Conservation (phyloP, 2,329 filamentous ascomycete genomes). For the Claviceps spartinae region DNA sequence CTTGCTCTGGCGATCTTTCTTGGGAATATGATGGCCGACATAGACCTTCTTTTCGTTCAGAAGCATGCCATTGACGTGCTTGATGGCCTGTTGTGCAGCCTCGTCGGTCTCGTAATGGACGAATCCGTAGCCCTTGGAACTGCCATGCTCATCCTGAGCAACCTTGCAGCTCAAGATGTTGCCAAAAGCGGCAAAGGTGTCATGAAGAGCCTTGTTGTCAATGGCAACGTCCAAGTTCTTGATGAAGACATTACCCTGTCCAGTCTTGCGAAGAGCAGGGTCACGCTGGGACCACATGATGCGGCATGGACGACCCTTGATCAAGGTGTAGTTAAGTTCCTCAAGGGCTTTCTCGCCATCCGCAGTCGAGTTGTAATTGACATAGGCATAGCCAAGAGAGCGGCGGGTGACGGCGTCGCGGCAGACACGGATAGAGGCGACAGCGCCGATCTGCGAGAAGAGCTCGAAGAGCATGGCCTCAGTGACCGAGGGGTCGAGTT, state of each 20-base stretch:
- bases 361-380: conserved; percentile 97
- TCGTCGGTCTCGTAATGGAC: conserved; percentile 99
- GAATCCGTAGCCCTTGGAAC: conserved; percentile 98
- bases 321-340: conserved; percentile 98
- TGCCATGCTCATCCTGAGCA: conserved; percentile 89
- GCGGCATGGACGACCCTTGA: conserved; percentile 96
- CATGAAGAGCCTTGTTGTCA: conserved; percentile 99
- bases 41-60: conserved; percentile 99
- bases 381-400: conserved; percentile 97
- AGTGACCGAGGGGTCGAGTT: conserved; percentile 93
- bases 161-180: conserved; percentile 99
- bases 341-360: conserved; percentile 98
- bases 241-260: conserved; percentile 99
- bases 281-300: conserved; percentile 99
- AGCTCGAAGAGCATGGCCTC: conserved; percentile 99
- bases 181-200: conserved; percentile 96
- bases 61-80: conserved; percentile 99
- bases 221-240: conserved; percentile 98
- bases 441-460: conserved; percentile 97
- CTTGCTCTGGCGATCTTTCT: conserved; percentile 99
- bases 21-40: conserved; percentile 96
- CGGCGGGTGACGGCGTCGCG: conserved; percentile 96
- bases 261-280: conserved; percentile 96
- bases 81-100: conserved; percentile 92
- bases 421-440: conserved; percentile 98